Base-by-base conservation (phyloP, 2,329 filamentous ascomycete species). In the Fusarium bulbicola region DNA sequence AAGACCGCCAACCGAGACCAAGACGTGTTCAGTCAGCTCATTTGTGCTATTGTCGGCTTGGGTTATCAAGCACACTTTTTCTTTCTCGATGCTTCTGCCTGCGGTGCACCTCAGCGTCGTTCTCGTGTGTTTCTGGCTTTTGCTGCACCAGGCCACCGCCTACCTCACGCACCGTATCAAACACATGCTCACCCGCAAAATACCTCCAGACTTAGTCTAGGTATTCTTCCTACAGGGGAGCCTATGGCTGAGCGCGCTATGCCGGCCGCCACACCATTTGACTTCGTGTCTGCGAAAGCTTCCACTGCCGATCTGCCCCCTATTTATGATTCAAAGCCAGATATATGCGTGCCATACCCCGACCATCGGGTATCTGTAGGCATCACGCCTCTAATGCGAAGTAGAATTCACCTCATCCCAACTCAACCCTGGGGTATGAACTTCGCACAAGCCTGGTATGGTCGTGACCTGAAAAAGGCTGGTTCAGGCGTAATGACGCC, bases 31-130 rank as follows among this genome's bases (percentile, higher is more conserved):
- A 91, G 90, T 3, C 93, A 95, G 73, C 84, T 96, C 0, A 85
- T 96, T 15, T 93, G 92, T 70, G 87, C 90, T 2, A 82, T 96
- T 1, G 91, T 95, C 0, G 92, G 91, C 0, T 85, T 96, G 70
- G 93, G 93, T 0, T 97, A 96, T 73, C 93, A 97, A 77, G 84
- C 90, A 0, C 88, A 92, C 45, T 86, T 93, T 42, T 89, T 91
- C 63, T 84, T 92, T 1, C 83, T 93, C 26, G 92, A 95, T 72
- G 88, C 92, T 0, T 94, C 92, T 85, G 88, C 88, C 0, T 90
- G 88, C 70, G 92, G 93, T 2, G 89, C 90, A 5, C 83, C 90
- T 0, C 93, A 96, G 77, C 84, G 82, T 7, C 87, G 94, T 9
- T 88, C 86, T 7, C 86, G 94, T 12, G 84, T 95, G 0, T 94